phyloP scores from a whole-genome alignment of 768 basidiomycete genomes.

The Hericium coralloides region DNA sequence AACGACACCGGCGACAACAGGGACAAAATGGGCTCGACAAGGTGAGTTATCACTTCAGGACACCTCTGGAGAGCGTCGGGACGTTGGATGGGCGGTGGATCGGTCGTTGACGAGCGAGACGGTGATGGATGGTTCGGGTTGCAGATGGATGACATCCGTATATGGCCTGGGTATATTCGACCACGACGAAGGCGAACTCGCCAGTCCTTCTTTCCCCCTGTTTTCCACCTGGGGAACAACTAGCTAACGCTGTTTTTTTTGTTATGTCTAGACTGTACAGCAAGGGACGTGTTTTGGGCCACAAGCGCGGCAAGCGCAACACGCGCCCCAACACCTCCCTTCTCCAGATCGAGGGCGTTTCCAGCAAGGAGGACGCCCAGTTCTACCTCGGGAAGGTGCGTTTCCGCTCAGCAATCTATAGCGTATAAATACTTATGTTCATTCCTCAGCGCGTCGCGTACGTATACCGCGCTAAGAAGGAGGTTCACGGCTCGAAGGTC shows the following conservation, averaged over 20 bases:
- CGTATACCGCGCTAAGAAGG: slow-evolving; percentile 95
- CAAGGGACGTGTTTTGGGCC: slow-evolving; percentile 95
- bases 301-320: slow-evolving; percentile 99
- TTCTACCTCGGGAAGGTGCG: slow-evolving; percentile 98
- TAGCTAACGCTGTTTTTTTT: neutral
- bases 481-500: slow-evolving; percentile 89
- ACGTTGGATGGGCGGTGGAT: slow-evolving; percentile 11
- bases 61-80: neutral
- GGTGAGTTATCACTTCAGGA: slow-evolving; percentile 37
- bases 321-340: slow-evolving; percentile 92
- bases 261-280: slow-evolving; percentile 68
- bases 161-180: neutral
- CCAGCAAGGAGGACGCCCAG: slow-evolving; percentile 86
- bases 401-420: neutral
- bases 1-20: slow-evolving; percentile 17
- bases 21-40: slow-evolving; percentile 70
- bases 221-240: neutral
- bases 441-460: slow-evolving; percentile 81
- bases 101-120: slow-evolving; percentile 17
- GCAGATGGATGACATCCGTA: slow-evolving; percentile 8
- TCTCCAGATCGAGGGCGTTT: slow-evolving; percentile 95
- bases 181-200: slow-evolving; percentile 4
- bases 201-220: too few relatives aligned
- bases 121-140: slow-evolving; percentile 37
- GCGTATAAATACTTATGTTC: neutral